Conservation (phyloP, 2,329 filamentous ascomycete genomes). For the Teratosphaeria destructans region DNA sequence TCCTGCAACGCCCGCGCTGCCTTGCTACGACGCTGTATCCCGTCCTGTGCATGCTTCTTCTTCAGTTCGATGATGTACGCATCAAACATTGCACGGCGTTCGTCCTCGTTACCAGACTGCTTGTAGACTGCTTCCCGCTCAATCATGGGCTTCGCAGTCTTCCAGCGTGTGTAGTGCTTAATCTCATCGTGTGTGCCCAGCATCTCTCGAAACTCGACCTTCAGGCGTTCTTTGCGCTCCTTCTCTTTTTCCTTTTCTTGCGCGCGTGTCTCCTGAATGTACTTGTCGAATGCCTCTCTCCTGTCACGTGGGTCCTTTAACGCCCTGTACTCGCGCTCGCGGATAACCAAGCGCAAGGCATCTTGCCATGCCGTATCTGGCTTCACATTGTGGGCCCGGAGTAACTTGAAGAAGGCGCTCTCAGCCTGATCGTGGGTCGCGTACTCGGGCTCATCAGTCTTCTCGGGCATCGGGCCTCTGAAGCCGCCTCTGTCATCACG, state of each 20-base stretch:
- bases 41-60: conserved; percentile 66
- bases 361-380: conserved; percentile 91
- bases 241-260: conserved; percentile 93
- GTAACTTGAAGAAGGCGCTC: conserved; percentile 80
- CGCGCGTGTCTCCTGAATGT: conserved; percentile 75
- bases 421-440: conserved; percentile 77
- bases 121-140: conserved; percentile 93
- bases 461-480: conserved; percentile 24
- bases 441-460: conserved; percentile 53
- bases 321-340: conserved; percentile 84
- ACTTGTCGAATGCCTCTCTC: conserved; percentile 88
- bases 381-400: conserved; percentile 75
- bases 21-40: conserved; percentile 60
- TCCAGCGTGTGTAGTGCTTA: conserved; percentile 94
- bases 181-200: conserved; percentile 93
- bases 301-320: conserved; percentile 88
- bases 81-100: conserved; percentile 82
- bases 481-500: conserved; percentile 22
- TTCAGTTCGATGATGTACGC: conserved; percentile 84
- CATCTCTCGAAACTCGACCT: conserved; percentile 92
- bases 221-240: conserved; percentile 82
- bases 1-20: conserved; percentile 76
- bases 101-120: conserved; percentile 75
- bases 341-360: conserved; percentile 72
- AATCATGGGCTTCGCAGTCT: conserved; percentile 85